Evolutionary conservation across 768 basidiomycete species (phyloP), one percentile per base, ranked within the genome.

Genomic region (Boletellus sp.): DNA sequence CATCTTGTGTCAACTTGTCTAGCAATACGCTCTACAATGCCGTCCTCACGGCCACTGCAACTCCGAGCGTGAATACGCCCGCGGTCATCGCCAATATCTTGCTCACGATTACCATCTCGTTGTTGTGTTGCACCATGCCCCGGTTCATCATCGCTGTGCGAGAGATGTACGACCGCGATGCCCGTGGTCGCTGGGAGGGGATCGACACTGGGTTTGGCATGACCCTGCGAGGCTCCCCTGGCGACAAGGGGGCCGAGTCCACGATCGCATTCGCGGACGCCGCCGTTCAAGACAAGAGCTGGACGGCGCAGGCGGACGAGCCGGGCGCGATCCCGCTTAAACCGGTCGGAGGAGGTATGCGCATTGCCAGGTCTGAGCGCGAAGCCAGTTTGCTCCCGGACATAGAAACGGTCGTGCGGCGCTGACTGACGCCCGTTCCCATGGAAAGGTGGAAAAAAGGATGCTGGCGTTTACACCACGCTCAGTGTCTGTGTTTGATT

Each of bases 141-240:
- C 20, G 37, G 39, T 39, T 47, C 38, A 39, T 47, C 19, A 47
- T 47, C 28, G 6, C 12, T 3, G 46, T 47, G 9, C 37, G 46
- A 37, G 46, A 47, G 37, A 12, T 39, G 46, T 47, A 39, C n/a
- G 46, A 47, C 22, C 37, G 20, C 7, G 46, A 39, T n/a, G 5
- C 23, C 46, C 38, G 20, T 47, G 37, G 38, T 17, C 37, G 31
- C 23, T 32, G 28, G 28, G 15, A 32, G 31, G 46, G 28, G 3
- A 31, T 38, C 26, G 37, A 47, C 31, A 39, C 38, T n/a, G 28
- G 46, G n/a, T 39, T 47, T 47, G 37, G 46, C 16, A 20, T 15
- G 6, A 7, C 33, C 6, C 22, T 32, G 15, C 42, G 13, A 32
- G 42, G 15, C 6, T 15, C 19, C 17, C 13, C 42, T 42, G 17